These are phyloP conservation scores for Calonectria hongkongensis DNA, from an alignment of 2,329 filamentous ascomycete species.

Conservation along the genomic window DNA sequence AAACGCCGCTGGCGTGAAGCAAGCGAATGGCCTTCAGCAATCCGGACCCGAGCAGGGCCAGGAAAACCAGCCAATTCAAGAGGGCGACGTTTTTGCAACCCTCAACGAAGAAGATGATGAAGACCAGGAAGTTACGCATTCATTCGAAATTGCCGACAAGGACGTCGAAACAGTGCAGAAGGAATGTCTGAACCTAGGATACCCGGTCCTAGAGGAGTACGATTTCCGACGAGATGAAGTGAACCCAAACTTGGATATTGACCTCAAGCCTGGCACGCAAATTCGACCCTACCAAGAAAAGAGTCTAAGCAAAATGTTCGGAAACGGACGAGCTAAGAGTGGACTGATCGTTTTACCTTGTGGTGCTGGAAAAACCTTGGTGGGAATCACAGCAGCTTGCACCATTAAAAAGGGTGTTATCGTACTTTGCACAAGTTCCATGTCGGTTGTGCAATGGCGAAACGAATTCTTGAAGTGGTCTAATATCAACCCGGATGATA, in stretches of 20 bases:
- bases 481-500: conserved; percentile 93
- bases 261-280: conserved; percentile 90
- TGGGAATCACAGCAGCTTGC: conserved; percentile 98
- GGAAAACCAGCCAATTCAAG: conserved; percentile 71
- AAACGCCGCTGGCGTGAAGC: conserved; percentile 90
- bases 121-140: conserved; percentile 89
- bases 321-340: conserved; percentile 96
- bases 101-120: conserved; percentile 92
- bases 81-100: conserved; percentile 82
- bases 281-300: conserved; percentile 98
- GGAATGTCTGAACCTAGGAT: conserved; percentile 89
- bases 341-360: conserved; percentile 98
- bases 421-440: conserved; percentile 95
- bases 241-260: conserved; percentile 95
- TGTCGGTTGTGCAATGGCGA: conserved; percentile 98
- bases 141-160: conserved; percentile 91
- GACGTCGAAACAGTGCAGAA: conserved; percentile 92
- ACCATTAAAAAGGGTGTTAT: conserved; percentile 98
- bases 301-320: conserved; percentile 99
- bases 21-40: conserved; percentile 71
- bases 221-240: conserved; percentile 94
- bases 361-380: conserved; percentile 96
- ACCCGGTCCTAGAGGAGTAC: conserved; percentile 96
- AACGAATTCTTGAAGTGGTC: conserved; percentile 99
- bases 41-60: conserved; percentile 62